phyloP scores from a whole-genome alignment of 257 asterid genomes.

The Solanum arcanum region DNA sequence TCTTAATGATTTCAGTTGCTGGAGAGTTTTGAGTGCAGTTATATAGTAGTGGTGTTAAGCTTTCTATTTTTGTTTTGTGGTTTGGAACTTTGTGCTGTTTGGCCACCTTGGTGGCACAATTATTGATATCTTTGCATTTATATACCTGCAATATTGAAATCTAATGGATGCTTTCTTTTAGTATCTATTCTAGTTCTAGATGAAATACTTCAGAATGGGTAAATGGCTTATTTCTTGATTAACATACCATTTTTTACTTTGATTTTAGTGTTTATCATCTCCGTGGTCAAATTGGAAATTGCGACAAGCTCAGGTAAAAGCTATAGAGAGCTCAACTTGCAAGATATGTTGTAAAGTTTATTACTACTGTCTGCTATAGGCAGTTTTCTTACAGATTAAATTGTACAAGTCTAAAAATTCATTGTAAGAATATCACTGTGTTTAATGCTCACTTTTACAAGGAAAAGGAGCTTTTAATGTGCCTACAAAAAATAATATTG shows the following conservation, averaged over 20 bases:
- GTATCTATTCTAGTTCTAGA: background rate
- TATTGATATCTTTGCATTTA: background rate
- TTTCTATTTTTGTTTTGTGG: background rate
- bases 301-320: background rate
- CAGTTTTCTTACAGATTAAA: background rate
- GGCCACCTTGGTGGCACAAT: background rate
- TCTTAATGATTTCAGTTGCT: background rate
- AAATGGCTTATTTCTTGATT: background rate
- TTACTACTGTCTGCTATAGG: background rate
- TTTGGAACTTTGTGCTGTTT: background rate
- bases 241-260: background rate
- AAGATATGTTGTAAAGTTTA: background rate
- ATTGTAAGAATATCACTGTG: background rate
- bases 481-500: background rate
- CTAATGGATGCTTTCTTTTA: background rate
- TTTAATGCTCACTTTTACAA: background rate
- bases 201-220: background rate
- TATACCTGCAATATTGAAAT: background rate
- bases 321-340: background rate
- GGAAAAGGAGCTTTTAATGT: background rate
- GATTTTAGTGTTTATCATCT: background rate
- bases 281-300: background rate
- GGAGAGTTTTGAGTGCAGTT: background rate
- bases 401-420: background rate
- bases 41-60: background rate